Evolutionary conservation across 73 alveolate genomes (phyloP).

Genomic region (Paramecium tetraurelia): DNA sequence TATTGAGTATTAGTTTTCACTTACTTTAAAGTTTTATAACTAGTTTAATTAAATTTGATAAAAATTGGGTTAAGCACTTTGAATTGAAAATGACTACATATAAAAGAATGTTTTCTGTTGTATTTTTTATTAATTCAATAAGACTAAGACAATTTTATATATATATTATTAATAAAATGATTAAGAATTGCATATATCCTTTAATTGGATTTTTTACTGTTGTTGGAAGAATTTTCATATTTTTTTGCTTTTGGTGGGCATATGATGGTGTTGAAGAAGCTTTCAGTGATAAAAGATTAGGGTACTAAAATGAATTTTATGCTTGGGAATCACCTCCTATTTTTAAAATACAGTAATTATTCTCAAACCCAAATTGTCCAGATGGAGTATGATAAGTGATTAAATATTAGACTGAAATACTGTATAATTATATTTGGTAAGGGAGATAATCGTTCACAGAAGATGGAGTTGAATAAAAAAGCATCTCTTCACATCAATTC

Average conservation of each 20-base stretch:
- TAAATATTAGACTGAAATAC: background rate
- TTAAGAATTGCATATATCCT: background rate
- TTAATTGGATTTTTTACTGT: background rate
- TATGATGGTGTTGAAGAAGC: slow-evolving; percentile 8
- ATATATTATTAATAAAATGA: background rate
- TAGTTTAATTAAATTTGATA: background rate
- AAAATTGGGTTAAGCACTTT: background rate
- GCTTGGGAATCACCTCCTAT: slow-evolving; percentile 31
- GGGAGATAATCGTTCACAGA: background rate
- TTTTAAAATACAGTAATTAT: background rate
- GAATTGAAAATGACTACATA: background rate
- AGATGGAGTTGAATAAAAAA: background rate
- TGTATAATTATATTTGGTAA: background rate
- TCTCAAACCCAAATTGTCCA: background rate
- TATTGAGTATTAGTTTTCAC: background rate
- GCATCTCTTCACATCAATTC: background rate
- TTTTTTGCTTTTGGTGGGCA: slow-evolving; percentile 32
- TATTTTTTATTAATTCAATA: background rate
- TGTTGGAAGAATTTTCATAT: background rate
- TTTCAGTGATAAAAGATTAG: background rate
- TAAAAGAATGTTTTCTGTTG: background rate
- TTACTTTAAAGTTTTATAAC: background rate
- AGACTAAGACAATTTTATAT: background rate
- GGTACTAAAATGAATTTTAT: background rate
- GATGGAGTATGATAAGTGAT: background rate